These are phyloP conservation scores for Gossypium davidsonii DNA, from an alignment of 441 rosid genomes.

Conservation along the genomic window DNA sequence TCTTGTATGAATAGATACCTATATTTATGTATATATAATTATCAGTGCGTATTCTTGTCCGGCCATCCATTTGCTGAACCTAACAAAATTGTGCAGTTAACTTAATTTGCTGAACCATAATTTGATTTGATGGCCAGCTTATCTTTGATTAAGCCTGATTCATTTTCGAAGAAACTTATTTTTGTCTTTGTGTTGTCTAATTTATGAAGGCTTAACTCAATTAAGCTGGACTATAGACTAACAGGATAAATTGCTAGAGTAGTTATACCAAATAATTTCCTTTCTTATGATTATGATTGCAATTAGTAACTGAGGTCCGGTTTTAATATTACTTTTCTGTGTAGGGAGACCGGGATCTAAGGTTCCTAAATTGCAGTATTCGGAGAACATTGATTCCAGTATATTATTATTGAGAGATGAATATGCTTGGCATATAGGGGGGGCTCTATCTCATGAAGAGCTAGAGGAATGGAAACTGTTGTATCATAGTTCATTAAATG, in stretches of 20 bases:
- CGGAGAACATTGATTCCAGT: conserved; percentile 42
- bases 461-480: conserved; percentile 75
- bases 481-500: conserved; percentile 71
- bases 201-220: not conserved
- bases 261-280: not conserved
- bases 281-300: not conserved
- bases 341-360: conserved; percentile 58
- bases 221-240: not conserved
- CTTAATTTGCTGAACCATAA: not conserved
- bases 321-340: conserved; percentile 11
- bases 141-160: not conserved
- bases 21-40: not conserved
- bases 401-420: conserved; percentile 49
- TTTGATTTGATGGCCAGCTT: not conserved
- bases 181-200: not conserved
- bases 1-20: not conserved
- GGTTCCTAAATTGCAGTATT: conserved; percentile 48
- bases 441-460: conserved; percentile 72
- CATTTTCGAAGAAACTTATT: not conserved
- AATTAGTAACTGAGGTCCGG: not conserved
- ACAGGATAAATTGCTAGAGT: not conserved
- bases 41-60: not conserved
- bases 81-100: not conserved
- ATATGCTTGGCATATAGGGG: conserved; percentile 94
- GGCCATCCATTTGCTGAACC: not conserved